phyloP scores from a whole-genome alignment of 2,329 filamentous ascomycete species.

The Stemphylium lycopersici region DNA sequence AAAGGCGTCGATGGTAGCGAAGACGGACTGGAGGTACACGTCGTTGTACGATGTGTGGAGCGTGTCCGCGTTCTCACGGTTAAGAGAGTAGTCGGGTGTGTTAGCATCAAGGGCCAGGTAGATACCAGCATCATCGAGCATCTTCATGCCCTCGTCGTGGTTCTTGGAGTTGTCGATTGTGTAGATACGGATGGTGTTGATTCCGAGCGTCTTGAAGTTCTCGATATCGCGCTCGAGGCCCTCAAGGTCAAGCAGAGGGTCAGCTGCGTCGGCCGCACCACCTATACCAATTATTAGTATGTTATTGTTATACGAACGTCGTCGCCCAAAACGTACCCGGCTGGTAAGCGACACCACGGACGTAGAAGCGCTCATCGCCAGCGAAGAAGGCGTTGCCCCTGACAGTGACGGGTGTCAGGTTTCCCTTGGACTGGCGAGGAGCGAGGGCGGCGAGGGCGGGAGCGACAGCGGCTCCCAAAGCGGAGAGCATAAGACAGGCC shows the following conservation, averaged over 20 bases:
- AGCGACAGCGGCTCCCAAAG: conserved; percentile 33
- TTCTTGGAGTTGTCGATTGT: conserved; percentile 83
- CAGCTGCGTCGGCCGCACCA: conserved; percentile 55
- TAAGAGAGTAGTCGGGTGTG: conserved; percentile 84
- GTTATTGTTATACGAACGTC: conserved; percentile 46
- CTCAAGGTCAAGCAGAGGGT: conserved; percentile 74
- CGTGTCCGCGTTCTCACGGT: conserved; percentile 69
- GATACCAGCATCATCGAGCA: conserved; percentile 82
- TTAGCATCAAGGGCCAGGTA: conserved; percentile 93
- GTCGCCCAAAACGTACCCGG: conserved; percentile 55
- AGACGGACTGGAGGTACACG: conserved; percentile 82
- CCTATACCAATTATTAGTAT: conserved; percentile 33
- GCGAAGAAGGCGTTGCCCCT: conserved; percentile 70
- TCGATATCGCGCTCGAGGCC: conserved; percentile 78
- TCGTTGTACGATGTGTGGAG: conserved; percentile 75
- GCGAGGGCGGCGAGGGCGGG: conserved; percentile 34
- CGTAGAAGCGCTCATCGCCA: conserved; percentile 64
- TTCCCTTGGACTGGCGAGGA: conserved; percentile 42
- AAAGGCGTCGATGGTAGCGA: conserved; percentile 80
- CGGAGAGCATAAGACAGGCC: conserved; percentile 34
- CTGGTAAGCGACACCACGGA: conserved; percentile 69
- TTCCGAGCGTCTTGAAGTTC: conserved; percentile 81
- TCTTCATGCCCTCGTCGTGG: conserved; percentile 85
- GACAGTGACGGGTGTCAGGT: conserved; percentile 61
- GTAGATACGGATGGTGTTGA: conserved; percentile 93